These are phyloP conservation scores for Emergomyces africanus DNA, from an alignment of 2,329 filamentous ascomycete species.

Conservation along the genomic window DNA sequence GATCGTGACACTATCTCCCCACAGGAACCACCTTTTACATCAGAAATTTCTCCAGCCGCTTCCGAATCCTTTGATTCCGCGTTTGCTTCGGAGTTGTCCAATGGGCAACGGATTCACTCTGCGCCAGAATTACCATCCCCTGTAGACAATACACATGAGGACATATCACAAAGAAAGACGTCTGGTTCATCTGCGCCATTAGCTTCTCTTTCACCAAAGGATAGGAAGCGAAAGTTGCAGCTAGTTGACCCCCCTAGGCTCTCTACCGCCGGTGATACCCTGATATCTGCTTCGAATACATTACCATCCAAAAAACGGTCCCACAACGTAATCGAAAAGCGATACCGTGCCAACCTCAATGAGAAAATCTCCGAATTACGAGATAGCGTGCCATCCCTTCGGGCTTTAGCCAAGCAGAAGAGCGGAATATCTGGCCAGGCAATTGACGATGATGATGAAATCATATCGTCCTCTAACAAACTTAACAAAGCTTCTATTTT, in stretches of 20 bases:
- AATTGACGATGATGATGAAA: conserved; percentile 69
- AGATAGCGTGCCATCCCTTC: conserved; percentile 81
- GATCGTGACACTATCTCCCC: neutral
- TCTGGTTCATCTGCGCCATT: neutral
- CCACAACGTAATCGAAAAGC: conserved; percentile 97
- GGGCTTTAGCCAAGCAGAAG: conserved; percentile 59
- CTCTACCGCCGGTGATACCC: conserved; percentile 42
- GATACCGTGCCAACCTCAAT: conserved; percentile 91
- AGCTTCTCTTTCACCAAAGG: conserved; percentile 9
- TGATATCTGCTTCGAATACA: conserved; percentile 35
- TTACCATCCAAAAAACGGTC: conserved; percentile 74
- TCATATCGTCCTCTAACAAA: conserved; percentile 78
- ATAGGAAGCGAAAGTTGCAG: conserved; percentile 58
- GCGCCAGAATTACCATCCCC: neutral
- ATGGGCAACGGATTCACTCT: neutral
- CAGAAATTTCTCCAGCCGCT: neutral
- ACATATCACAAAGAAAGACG: neutral
- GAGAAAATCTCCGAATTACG: conserved; percentile 90
- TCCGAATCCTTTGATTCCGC: conserved; percentile 1
- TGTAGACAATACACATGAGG: neutral
- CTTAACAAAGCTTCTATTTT: conserved; percentile 96
- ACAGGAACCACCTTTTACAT: neutral
- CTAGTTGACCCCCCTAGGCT: conserved; percentile 34
- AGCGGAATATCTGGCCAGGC: conserved; percentile 43
- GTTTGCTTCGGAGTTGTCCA: neutral